These are phyloP conservation scores for Talaromyces sp. DNA, from an alignment of 2,329 filamentous ascomycete genomes.

Conservation along the genomic window DNA sequence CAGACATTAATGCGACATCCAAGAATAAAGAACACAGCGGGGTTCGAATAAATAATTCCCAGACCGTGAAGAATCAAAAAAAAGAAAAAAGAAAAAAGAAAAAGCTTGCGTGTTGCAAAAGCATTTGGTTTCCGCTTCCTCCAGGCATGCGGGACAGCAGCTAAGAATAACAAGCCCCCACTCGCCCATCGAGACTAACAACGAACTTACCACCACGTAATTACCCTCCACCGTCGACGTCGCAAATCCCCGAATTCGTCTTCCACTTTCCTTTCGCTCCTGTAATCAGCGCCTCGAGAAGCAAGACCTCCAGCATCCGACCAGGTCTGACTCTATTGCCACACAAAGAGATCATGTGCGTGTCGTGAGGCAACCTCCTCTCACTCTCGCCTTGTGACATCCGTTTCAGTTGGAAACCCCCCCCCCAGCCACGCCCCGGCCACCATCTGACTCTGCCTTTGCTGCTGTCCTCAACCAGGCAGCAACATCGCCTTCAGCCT, in stretches of 20 bases:
- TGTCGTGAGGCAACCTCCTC: background rate
- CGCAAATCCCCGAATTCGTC: background rate
- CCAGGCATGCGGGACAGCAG: background rate
- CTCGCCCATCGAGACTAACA: background rate
- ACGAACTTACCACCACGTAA: background rate
- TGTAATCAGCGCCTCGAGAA: background rate
- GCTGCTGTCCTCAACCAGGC: background rate
- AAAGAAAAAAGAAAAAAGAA: too few relatives aligned
- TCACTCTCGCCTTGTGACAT: background rate
- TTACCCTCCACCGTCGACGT: background rate
- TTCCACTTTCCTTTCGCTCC: background rate
- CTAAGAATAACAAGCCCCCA: background rate
- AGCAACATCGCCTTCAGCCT: background rate
- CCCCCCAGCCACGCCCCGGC: background rate
- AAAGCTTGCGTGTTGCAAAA: background rate
- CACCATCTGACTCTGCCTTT: background rate
- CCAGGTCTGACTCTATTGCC: background rate
- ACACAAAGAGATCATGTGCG: background rate
- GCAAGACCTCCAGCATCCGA: background rate
- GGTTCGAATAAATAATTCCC: background rate
- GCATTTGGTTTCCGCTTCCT: too few relatives aligned
- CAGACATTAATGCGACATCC: background rate
- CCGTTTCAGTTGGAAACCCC: background rate
- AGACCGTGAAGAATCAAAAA: background rate
- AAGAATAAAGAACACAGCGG: background rate